Conservation (phyloP, 1,139 yeast genomes). For the Komagataea norvegica region DNA sequence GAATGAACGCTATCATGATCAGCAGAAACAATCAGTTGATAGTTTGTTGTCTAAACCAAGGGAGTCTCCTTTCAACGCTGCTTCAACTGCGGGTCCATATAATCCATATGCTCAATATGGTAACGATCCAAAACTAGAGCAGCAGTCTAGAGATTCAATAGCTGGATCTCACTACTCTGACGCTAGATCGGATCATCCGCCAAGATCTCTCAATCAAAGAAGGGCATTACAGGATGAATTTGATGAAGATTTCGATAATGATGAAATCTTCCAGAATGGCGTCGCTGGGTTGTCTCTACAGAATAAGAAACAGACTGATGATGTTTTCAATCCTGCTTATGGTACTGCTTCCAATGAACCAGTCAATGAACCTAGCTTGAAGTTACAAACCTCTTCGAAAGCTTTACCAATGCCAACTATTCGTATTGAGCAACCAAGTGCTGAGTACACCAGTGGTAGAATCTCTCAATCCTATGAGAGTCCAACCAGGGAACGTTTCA, state of each 20-base stretch:
- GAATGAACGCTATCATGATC: constrained; percentile 5
- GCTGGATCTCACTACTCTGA: constrained; percentile 8
- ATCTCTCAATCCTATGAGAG: constrained; percentile 14
- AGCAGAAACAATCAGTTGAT: neutral
- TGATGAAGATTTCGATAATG: constrained; percentile 27
- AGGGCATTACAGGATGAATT: constrained; percentile 11
- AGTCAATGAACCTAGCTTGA: constrained; percentile 13
- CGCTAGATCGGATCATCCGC: constrained; percentile 12
- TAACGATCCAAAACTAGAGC: neutral
- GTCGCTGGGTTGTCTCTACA: constrained; percentile 20
- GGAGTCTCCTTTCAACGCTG: constrained; percentile 7
- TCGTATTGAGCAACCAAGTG: constrained; percentile 16
- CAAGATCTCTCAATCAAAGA: constrained; percentile 3
- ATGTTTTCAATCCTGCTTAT: constrained; percentile 25
- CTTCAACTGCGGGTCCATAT: constrained; percentile 15
- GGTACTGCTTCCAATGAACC: too few relatives aligned
- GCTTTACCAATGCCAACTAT: constrained; percentile 17
- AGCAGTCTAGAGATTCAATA: constrained; percentile 6
- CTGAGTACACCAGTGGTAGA: constrained; percentile 25
- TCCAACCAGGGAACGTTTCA: neutral
- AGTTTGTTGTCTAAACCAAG: neutral
- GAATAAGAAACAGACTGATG: constrained; percentile 8
- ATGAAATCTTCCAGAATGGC: constrained; percentile 24
- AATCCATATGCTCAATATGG: constrained; percentile 17
- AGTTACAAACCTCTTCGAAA: constrained; percentile 15